Evolutionary conservation across 2,329 filamentous ascomycete species (phyloP).

Genomic region (Chaetomium sp.): DNA sequence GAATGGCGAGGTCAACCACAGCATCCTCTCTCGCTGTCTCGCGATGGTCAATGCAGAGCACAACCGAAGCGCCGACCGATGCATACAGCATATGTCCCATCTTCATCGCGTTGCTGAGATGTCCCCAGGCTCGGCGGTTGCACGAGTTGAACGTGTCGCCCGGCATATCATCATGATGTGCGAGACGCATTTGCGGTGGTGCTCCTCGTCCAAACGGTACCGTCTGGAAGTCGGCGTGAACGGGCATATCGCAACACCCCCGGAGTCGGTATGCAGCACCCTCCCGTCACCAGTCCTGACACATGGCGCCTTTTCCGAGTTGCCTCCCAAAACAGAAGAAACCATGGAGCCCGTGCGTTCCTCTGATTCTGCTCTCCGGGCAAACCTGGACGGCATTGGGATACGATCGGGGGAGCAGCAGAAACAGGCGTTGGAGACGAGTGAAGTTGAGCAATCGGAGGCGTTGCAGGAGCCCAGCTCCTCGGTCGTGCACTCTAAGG

Average conservation of each 20-base stretch:
- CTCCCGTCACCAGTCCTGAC: not conserved
- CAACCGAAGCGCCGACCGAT: constrained; percentile 9
- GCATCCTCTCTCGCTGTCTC: constrained; percentile 1
- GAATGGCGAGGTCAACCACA: not conserved
- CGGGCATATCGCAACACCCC: not conserved
- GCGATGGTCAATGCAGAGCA: constrained; percentile 12
- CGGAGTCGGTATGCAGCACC: not conserved
- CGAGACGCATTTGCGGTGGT: constrained; percentile 19
- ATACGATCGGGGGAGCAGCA: no score
- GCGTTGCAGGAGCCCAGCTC: not conserved
- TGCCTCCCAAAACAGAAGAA: no score
- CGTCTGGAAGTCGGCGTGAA: not conserved
- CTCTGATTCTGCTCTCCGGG: no score
- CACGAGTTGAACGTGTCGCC: constrained; percentile 5
- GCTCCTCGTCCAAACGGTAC: constrained; percentile 14
- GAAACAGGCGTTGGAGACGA: no score
- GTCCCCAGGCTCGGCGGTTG: not conserved
- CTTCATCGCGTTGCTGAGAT: constrained; percentile 2
- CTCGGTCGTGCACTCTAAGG: constrained; percentile 20
- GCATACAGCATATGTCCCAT: not conserved
- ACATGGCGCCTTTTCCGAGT: no score
- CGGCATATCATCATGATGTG: constrained; percentile 13
- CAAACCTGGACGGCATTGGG: no score
- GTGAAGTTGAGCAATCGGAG: not conserved
- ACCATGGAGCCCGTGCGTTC: no score